phyloP scores from a whole-genome alignment of 768 basidiomycete species.

The Phylloporus sp. region DNA sequence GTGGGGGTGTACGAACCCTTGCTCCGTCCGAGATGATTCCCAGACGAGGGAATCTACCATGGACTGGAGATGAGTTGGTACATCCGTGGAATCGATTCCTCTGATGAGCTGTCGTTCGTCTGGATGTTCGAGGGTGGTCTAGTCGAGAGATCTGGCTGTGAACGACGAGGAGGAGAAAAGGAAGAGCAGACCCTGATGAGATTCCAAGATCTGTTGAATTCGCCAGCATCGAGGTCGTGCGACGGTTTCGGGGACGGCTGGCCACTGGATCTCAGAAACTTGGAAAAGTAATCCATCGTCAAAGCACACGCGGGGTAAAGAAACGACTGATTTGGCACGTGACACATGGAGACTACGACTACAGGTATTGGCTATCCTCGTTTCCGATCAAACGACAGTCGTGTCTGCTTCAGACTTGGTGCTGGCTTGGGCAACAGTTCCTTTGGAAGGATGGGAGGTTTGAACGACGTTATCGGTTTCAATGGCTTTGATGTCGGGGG shows the following conservation, averaged over 20 bases:
- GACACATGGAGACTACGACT: no score
- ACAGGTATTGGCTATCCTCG: no score
- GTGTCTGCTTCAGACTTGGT: conserved; percentile 17
- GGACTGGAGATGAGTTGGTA: conserved; percentile 66
- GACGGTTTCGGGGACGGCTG: conserved; percentile 44
- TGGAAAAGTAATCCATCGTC: conserved; percentile 81
- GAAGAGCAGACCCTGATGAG: conserved; percentile 54
- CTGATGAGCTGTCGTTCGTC: conserved; percentile 83
- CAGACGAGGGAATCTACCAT: conserved; percentile 84
- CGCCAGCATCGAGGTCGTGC: conserved; percentile 63
- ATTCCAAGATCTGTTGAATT: conserved; percentile 75
- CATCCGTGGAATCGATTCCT: conserved; percentile 78
- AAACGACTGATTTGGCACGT: no score
- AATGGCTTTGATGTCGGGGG: conserved; percentile 19
- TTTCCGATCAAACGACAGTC: conserved; percentile 15
- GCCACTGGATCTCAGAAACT: conserved; percentile 51
- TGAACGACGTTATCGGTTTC: conserved; percentile 29
- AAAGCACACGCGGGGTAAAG: no score
- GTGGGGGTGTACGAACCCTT: conserved; percentile 57
- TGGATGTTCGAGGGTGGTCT: conserved; percentile 82
- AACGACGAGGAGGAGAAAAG: not conserved
- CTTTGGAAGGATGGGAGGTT: conserved; percentile 27
- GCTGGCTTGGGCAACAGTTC: conserved; percentile 15
- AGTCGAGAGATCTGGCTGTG: conserved; percentile 10
- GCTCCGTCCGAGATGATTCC: conserved; percentile 81